phyloP scores from a whole-genome alignment of 495 filamentous ascomycete species.

The Aspergillus bertholletiae region DNA sequence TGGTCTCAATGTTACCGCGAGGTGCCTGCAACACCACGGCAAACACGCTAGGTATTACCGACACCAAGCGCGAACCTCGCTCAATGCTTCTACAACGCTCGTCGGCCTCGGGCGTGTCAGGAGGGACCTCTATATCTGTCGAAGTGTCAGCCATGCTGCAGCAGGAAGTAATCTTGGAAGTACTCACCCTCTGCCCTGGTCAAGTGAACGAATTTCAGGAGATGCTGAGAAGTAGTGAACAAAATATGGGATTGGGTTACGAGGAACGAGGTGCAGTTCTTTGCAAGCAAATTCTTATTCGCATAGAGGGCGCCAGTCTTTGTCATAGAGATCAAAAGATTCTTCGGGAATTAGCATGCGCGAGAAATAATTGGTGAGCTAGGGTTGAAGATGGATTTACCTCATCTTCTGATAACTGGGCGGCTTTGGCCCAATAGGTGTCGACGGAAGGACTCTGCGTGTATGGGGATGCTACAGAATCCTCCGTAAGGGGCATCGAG shows the following conservation, averaged over 20 bases:
- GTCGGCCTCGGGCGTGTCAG: constrained; percentile 85
- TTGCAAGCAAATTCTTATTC: constrained; percentile 66
- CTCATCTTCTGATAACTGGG: constrained; percentile 37
- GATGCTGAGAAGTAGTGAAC: constrained; percentile 85
- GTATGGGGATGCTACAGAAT: constrained; percentile 23
- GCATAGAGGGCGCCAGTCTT: constrained; percentile 73
- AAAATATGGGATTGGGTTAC: constrained; percentile 80
- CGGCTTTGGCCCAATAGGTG: constrained; percentile 39
- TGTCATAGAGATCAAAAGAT: constrained; percentile 52
- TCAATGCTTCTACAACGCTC: constrained; percentile 92
- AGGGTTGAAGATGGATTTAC: constrained; percentile 13
- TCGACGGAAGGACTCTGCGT: constrained; percentile 32
- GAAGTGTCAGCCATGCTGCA: constrained; percentile 8
- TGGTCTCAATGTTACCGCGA: constrained; percentile 91
- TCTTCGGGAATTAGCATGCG: constrained; percentile 24
- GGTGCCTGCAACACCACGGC: constrained; percentile 87
- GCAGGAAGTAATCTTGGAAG: neutral
- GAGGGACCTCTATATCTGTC: constrained; percentile 72
- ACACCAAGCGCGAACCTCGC: constrained; percentile 79
- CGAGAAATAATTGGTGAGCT: neutral
- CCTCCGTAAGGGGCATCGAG: constrained; percentile 12
- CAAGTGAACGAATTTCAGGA: constrained; percentile 91
- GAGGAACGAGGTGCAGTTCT: constrained; percentile 88
- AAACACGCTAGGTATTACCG: constrained; percentile 83
- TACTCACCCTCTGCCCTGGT: constrained; percentile 59